Conservation (phyloP, 2,329 filamentous ascomycete species). For the Sporothrix humicola region DNA sequence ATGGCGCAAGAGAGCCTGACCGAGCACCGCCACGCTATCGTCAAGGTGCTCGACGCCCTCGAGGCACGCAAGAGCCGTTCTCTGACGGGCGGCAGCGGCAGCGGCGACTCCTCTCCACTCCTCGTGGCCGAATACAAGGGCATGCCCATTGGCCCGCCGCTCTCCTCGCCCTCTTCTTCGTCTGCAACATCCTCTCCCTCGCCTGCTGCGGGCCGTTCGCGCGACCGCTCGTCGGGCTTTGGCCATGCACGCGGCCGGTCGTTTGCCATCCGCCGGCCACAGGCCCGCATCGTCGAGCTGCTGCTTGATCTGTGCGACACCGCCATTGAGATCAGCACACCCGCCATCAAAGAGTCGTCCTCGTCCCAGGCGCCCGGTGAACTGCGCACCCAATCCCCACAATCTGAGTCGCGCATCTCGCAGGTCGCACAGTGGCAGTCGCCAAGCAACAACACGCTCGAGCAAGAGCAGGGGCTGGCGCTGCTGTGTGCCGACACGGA, state of each 20-base stretch:
- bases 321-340: constrained; percentile 90
- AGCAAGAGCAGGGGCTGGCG: constrained; percentile 90
- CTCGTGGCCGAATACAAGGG: constrained; percentile 84
- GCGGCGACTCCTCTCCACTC: constrained; percentile 47
- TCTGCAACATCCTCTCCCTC: constrained; percentile 64
- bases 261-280: constrained; percentile 87
- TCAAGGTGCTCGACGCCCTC: constrained; percentile 90
- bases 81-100: constrained; percentile 50
- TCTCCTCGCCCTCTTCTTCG: constrained; percentile 61
- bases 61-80: constrained; percentile 77
- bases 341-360: constrained; percentile 82
- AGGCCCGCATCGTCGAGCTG: constrained; percentile 92
- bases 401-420: constrained; percentile 92
- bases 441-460: constrained; percentile 85
- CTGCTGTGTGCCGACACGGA: constrained; percentile 90
- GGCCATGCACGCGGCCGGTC: constrained; percentile 83
- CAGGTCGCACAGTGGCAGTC: constrained; percentile 98
- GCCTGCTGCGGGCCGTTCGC: constrained; percentile 73
- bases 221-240: constrained; percentile 71
- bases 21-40: constrained; percentile 92
- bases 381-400: constrained; percentile 89
- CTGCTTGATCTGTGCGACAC: constrained; percentile 96
- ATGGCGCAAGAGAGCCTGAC: constrained; percentile 90
- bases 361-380: constrained; percentile 70
- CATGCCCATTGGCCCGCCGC: constrained; percentile 77